Percentiles rank a stretch among this genome's conserved stretches.
Evolutionary conservation across 331 rosid genomes (phyloP).

Genomic region (Pyracantha coccinea): DNA sequence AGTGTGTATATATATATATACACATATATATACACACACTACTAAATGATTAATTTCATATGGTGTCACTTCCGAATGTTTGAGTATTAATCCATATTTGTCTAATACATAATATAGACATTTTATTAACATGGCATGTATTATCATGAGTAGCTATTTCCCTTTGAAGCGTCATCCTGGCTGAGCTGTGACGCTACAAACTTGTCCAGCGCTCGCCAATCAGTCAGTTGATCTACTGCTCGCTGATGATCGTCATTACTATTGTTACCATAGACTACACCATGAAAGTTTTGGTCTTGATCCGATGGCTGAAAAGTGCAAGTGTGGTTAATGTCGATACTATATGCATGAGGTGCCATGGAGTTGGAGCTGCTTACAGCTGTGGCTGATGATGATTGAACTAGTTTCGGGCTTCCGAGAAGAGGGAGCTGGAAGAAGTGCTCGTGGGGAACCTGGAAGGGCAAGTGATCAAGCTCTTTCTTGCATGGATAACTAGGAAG

Average conservation of each 20-base stretch:
- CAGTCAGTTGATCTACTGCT: conserved; percentile 47
- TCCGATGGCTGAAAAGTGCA: conserved; percentile 18
- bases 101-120: not conserved
- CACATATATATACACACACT: not conserved
- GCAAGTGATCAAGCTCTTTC: conserved; percentile 46
- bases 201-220: conserved; percentile 91
- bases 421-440: conserved; percentile 67
- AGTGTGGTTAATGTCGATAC: conserved; percentile 29
- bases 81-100: no score
- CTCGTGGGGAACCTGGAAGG: conserved; percentile 32
- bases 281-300: conserved; percentile 25
- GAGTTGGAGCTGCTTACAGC: conserved; percentile 17
- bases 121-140: not conserved
- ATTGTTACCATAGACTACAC: conserved; percentile 15
- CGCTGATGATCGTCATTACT: conserved; percentile 19
- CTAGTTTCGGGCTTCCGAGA: conserved; percentile 47
- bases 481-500: conserved; percentile 46
- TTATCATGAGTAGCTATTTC: conserved; percentile 20
- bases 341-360: conserved; percentile 19
- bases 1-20: not conserved
- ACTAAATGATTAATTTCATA: conserved; percentile 4
- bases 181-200: conserved; percentile 95
- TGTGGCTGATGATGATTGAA: conserved; percentile 32
- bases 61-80: conserved; percentile 21
- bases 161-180: conserved; percentile 51